A percentile compares a stretch with the other conserved stretches of the same genome.
These are phyloP conservation scores for Pseudogymnoascus sp. DNA, from an alignment of 2,329 filamentous ascomycete species.

Conservation along the genomic window DNA sequence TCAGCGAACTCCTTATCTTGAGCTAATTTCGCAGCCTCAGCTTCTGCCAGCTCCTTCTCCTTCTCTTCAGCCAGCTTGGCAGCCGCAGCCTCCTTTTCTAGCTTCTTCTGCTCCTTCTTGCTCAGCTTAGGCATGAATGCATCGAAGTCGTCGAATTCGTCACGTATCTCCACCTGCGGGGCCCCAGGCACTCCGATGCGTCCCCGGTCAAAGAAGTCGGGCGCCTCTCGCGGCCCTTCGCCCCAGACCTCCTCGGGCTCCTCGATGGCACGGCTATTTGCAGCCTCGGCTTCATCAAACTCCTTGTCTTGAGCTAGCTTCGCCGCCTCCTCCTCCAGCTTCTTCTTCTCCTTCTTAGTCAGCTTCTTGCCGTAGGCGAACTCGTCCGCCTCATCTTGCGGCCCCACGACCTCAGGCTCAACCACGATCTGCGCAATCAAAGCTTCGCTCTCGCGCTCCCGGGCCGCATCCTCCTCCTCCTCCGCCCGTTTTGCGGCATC, in stretches of 20 bases:
- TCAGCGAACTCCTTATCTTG: neutral
- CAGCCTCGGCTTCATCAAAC: neutral
- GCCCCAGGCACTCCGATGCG: neutral
- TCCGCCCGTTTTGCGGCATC: slow-evolving; percentile 1
- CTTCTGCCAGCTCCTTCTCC: neutral
- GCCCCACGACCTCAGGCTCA: slow-evolving; percentile 19
- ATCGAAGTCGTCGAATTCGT: slow-evolving; percentile 18
- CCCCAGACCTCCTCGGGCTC: neutral
- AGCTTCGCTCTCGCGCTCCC: slow-evolving; percentile 12
- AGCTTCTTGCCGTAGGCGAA: slow-evolving; percentile 17
- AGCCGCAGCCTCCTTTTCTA: slow-evolving; percentile 3
- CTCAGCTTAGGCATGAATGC: slow-evolving; percentile 30
- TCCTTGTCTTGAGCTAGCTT: neutral
- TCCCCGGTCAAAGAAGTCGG: neutral
- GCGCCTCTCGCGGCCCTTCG: slow-evolving; percentile 14
- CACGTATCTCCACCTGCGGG: neutral
- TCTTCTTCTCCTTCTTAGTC: slow-evolving; percentile 11
- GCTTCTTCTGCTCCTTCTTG: slow-evolving; percentile 43
- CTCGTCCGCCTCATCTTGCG: slow-evolving; percentile 11
- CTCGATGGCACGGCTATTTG: neutral
- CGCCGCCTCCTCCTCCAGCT: slow-evolving; percentile 16
- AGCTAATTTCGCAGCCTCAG: neutral
- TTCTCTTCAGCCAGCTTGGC: neutral
- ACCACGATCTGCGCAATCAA: slow-evolving; percentile 15
- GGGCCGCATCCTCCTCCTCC: slow-evolving; percentile 3